Percentiles rank a stretch among this genome's conserved stretches.
These are phyloP conservation scores for Pulveroboletus frians DNA, from an alignment of 768 basidiomycete species.

Conservation along the genomic window DNA sequence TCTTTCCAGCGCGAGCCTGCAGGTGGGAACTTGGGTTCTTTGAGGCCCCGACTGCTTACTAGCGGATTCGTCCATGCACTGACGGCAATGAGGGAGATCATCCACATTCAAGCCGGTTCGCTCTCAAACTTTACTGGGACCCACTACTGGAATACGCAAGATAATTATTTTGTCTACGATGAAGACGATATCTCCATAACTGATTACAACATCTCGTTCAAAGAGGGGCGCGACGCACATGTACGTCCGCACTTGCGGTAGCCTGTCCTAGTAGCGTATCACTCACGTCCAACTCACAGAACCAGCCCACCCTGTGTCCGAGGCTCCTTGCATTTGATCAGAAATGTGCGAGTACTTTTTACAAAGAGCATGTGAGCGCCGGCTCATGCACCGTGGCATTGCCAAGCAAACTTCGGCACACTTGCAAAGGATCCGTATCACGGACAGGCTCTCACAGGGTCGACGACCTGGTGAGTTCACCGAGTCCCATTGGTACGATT, in stretches of 20 bases:
- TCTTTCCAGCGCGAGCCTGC: not conserved
- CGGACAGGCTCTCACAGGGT: constrained; percentile 18
- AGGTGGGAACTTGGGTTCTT: constrained; percentile 5
- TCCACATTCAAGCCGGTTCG: constrained; percentile 71
- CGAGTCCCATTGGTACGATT: not conserved
- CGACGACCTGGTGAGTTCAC: constrained; percentile 18
- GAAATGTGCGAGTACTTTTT: constrained; percentile 42
- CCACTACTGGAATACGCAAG: constrained; percentile 82
- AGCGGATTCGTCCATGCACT: too few species aligned
- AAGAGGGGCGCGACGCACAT: constrained; percentile 48
- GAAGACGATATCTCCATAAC: constrained; percentile 41
- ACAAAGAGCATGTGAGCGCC: not conserved
- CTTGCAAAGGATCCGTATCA: constrained; percentile 40
- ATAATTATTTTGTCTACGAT: constrained; percentile 55
- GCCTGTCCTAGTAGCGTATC: not conserved
- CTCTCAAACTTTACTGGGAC: constrained; percentile 65
- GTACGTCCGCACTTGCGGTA: constrained; percentile 33
- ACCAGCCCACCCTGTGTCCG: constrained; percentile 49
- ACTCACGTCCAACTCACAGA: constrained; percentile 8
- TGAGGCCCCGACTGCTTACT: not conserved
- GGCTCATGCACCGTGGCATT: constrained; percentile 6
- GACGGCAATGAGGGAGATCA: constrained; percentile 62
- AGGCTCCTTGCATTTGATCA: constrained; percentile 63
- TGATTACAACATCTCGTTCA: constrained; percentile 59
- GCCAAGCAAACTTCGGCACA: constrained; percentile 61